phyloP scores from a whole-genome alignment of 345 rosid genomes.

The Linum usitatissimum region DNA sequence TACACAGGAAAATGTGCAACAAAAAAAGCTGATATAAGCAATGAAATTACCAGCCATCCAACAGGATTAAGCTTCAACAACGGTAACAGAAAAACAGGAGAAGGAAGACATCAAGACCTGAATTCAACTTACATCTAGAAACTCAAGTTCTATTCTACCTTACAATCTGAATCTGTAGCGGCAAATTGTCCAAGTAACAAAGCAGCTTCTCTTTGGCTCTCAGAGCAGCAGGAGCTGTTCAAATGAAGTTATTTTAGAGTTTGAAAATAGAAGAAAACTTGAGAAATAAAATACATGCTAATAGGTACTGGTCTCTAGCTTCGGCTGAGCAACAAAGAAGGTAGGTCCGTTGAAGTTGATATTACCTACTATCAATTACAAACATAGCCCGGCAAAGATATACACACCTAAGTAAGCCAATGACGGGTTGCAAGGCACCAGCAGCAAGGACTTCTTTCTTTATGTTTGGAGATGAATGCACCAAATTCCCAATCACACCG shows the following conservation, averaged over 20 bases:
- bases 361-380: neutral
- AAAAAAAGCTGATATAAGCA: neutral
- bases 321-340: neutral
- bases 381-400: neutral
- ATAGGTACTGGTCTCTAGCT: neutral
- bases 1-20: neutral
- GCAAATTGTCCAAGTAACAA: conserved; percentile 97
- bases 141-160: conserved; percentile 37
- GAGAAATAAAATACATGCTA: neutral
- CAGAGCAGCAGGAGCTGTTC: conserved; percentile 88
- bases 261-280: neutral
- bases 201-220: conserved; percentile 99
- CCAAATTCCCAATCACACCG: conserved; percentile 92
- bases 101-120: neutral
- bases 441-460: conserved; percentile 92
- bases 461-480: conserved; percentile 89
- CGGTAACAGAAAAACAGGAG: neutral
- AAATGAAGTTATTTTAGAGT: conserved; percentile 15
- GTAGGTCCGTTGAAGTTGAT: neutral
- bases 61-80: neutral
- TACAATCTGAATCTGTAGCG: conserved; percentile 96
- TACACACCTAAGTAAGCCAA: conserved; percentile 71
- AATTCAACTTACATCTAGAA: neutral
- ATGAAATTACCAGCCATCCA: neutral
- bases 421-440: conserved; percentile 95